Evolutionary conservation across 495 filamentous ascomycete species (phyloP).

Genomic region (Aspergillus conjunctus): DNA sequence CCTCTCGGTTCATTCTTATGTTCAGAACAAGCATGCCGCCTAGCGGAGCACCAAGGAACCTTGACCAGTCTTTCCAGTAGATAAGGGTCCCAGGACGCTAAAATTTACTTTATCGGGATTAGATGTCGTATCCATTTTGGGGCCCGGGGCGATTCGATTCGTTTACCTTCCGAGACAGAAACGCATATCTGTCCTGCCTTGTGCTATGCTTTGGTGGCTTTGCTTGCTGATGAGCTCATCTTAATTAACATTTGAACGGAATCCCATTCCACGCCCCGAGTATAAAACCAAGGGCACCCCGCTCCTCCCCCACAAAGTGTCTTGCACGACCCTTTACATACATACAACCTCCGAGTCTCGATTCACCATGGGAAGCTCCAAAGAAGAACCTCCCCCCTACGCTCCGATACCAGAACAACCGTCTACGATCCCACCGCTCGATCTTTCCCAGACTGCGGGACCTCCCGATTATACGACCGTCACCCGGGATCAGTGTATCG

Average conservation of each 20-base stretch:
- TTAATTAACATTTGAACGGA: neutral
- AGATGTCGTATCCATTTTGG: neutral
- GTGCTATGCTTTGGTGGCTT: neutral
- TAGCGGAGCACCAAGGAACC: neutral
- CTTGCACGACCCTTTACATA: too few species aligned
- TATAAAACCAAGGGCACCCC: neutral
- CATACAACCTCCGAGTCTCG: neutral
- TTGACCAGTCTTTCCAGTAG: neutral
- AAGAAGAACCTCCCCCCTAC: constrained; percentile 26
- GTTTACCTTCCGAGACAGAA: neutral
- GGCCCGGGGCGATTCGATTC: neutral
- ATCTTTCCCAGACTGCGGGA: constrained; percentile 22
- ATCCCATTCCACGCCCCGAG: neutral
- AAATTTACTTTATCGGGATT: neutral
- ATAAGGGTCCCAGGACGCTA: neutral
- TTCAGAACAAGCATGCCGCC: neutral
- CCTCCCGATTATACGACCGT: constrained; percentile 24
- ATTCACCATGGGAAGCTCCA: constrained; percentile 15
- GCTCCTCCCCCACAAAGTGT: too few species aligned
- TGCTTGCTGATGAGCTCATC: neutral
- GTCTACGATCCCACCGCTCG: constrained; percentile 20
- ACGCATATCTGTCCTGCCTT: neutral
- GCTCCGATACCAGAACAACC: constrained; percentile 15
- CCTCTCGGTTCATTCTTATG: neutral
- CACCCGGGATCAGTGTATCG: constrained; percentile 58